phyloP scores from a whole-genome alignment of 2,329 filamentous ascomycete genomes.

The Cercospora sesami region DNA sequence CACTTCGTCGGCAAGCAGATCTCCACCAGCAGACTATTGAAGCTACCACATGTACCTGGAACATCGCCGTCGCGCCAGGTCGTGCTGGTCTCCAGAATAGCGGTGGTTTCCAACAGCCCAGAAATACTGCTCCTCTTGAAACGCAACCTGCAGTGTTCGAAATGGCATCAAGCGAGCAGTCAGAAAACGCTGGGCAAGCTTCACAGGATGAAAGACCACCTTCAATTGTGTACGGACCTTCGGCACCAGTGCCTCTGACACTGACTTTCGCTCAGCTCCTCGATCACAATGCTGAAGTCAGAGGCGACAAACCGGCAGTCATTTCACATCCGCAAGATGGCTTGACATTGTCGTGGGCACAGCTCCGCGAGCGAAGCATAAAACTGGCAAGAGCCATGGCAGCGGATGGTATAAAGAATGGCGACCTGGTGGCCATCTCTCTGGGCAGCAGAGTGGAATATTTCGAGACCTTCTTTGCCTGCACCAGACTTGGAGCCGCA shows the following conservation, averaged over 20 bases:
- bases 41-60: neutral
- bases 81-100: neutral
- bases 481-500: constrained; percentile 34
- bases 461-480: constrained; percentile 40
- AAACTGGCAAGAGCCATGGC: constrained; percentile 33
- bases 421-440: constrained; percentile 35
- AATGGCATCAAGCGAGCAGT: constrained; percentile 15
- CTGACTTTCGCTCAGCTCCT: constrained; percentile 35
- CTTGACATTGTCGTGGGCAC: constrained; percentile 26
- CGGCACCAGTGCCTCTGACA: constrained; percentile 32
- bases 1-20: neutral
- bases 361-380: constrained; percentile 32
- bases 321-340: constrained; percentile 34
- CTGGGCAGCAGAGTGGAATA: constrained; percentile 37
- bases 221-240: constrained; percentile 35
- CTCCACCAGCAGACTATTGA: neutral
- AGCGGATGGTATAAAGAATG: constrained; percentile 33
- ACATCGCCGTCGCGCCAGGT: neutral
- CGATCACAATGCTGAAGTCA: constrained; percentile 33
- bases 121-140: neutral
- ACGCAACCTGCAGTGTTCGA: neutral
- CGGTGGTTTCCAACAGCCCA: neutral
- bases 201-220: constrained; percentile 27
- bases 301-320: constrained; percentile 31
- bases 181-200: constrained; percentile 2